Evolutionary conservation across 2,329 filamentous ascomycete genomes (phyloP).

Genomic region (Aureobasidium mangrovei): DNA sequence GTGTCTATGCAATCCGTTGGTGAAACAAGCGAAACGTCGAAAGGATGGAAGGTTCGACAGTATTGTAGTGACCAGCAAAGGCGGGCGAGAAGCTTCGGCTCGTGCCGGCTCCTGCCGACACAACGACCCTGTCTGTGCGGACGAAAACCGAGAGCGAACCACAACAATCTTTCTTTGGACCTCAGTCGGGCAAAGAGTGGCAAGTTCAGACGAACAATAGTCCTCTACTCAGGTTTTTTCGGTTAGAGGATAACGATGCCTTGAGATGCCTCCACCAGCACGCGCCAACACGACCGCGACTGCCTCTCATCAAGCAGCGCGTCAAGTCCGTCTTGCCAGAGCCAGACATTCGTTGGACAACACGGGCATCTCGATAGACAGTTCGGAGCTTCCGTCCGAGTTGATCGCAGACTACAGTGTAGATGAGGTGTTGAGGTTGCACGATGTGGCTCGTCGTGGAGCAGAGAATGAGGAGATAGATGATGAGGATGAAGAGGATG

Average conservation of each 20-base stretch:
- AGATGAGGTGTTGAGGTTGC: neutral
- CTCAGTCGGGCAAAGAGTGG: neutral
- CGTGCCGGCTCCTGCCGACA: no score
- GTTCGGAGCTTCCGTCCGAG: conserved; percentile 1
- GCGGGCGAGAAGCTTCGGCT: no score
- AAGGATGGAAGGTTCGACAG: no score
- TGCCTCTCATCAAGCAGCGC: neutral
- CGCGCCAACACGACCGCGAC: conserved; percentile 1
- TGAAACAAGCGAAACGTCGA: no score
- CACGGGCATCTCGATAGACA: conserved; percentile 8
- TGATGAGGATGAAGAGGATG: conserved; percentile 4
- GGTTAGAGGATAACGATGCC: neutral
- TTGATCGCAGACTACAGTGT: conserved; percentile 9
- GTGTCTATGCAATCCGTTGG: no score
- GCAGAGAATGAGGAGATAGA: neutral
- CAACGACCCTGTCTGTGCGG: no score
- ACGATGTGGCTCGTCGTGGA: neutral
- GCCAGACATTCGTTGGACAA: conserved; percentile 10
- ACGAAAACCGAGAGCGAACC: no score
- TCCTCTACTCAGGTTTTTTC: neutral
- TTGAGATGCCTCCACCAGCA: conserved; percentile 6
- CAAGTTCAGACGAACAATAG: neutral
- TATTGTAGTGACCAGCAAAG: no score
- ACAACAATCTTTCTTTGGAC: neutral
- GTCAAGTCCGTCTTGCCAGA: neutral